Evolutionary conservation across 78 protist genomes (phyloP).

Genomic region (Protostelium mycophagum): DNA sequence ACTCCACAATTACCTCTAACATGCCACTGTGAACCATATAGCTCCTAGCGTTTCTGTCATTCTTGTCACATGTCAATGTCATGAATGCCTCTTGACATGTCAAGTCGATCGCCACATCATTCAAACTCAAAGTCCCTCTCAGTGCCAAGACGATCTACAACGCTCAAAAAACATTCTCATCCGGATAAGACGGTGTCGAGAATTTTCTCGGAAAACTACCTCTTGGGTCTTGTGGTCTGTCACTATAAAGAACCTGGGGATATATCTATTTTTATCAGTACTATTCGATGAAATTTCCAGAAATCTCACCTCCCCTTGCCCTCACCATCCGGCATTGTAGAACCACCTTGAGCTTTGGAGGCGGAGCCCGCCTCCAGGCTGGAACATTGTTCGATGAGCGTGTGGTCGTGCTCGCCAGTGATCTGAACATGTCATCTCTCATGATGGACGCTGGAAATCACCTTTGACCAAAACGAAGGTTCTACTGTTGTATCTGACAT

Average conservation of each 20-base stretch:
- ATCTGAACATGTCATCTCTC: not conserved
- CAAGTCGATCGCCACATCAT: not conserved
- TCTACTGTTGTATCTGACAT: not conserved
- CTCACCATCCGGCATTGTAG: not conserved
- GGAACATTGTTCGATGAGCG: not conserved
- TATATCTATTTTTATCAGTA: no score
- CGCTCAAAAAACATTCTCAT: no score
- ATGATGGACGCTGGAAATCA: not conserved
- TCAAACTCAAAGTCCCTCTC: not conserved
- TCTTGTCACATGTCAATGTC: not conserved
- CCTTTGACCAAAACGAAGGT: not conserved
- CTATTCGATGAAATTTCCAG: no score
- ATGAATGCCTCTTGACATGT: not conserved
- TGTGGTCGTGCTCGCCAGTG: not conserved
- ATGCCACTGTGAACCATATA: not conserved
- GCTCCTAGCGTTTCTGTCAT: not conserved
- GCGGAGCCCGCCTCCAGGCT: not conserved
- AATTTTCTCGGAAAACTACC: no score
- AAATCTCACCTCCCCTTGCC: not conserved
- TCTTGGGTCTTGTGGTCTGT: not conserved
- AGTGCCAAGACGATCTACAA: no score
- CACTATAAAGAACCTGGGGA: not conserved
- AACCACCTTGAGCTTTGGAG: not conserved
- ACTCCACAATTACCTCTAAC: not conserved
- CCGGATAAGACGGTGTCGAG: no score